Conservation (phyloP, 768 basidiomycete genomes). For the Coprinopsis cinerea region DNA sequence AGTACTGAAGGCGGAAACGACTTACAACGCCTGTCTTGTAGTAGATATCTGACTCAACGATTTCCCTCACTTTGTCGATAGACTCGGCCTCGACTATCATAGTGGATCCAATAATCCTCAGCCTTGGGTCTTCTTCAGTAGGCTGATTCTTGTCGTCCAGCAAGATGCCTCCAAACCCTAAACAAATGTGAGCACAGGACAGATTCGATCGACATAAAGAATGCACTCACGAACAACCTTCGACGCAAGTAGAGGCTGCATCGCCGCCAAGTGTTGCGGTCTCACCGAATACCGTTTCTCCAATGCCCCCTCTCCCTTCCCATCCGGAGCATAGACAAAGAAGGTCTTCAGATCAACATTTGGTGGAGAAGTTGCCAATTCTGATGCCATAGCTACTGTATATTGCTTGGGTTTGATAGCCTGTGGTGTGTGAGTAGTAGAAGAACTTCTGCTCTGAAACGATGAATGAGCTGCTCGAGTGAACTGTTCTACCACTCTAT, state of each 20-base stretch:
- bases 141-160: conserved; percentile 33
- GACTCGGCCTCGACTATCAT: conserved; percentile 47
- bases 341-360: conserved; percentile 27
- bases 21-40: conserved; percentile 30
- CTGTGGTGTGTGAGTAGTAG: no score
- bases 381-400: no score
- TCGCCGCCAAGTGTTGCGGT: conserved; percentile 35
- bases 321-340: conserved; percentile 53
- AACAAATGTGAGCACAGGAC: not conserved
- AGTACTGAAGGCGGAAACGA: not conserved
- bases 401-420: no score
- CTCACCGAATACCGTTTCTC: conserved; percentile 42
- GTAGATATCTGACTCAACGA: conserved; percentile 32
- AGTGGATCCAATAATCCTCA: conserved; percentile 45
- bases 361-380: no score
- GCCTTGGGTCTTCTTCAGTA: conserved; percentile 25
- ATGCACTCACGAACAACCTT: conserved; percentile 36
- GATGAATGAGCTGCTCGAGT: no score
- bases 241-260: conserved; percentile 28
- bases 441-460: no score
- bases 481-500: no score
- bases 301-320: conserved; percentile 32
- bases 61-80: conserved; percentile 32
- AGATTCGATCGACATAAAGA: not conserved
- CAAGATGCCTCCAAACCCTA: conserved; percentile 47